Conservation (phyloP, 192 early-diverging fungal species). For the Haplosporangium gracile region DNA sequence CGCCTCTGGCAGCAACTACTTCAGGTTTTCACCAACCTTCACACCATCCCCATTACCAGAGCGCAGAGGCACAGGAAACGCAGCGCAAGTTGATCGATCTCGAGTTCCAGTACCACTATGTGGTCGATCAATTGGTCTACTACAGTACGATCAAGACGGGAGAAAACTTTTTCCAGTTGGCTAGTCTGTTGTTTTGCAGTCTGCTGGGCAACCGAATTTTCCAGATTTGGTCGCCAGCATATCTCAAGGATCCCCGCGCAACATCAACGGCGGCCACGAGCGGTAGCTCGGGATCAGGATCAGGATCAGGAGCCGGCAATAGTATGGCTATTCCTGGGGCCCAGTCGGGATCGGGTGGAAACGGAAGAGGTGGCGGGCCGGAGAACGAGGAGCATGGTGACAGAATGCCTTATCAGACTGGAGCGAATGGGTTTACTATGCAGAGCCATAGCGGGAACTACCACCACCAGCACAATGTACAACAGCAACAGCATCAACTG, state of each 20-base stretch:
- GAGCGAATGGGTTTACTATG: slow-evolving; percentile 34
- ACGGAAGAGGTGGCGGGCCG: not conserved
- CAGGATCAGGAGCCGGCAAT: not conserved
- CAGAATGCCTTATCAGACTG: slow-evolving; percentile 14
- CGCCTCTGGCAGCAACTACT: not conserved
- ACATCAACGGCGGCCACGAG: not conserved
- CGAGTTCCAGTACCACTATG: slow-evolving; percentile 76
- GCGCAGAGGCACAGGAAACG: slow-evolving; percentile 38
- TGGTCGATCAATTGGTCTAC: slow-evolving; percentile 82
- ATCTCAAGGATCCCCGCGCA: slow-evolving; percentile 40
- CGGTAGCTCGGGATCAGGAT: slow-evolving; percentile 3
- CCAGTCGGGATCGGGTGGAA: not conserved
- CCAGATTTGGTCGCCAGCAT: slow-evolving; percentile 61
- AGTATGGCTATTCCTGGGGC: not conserved
- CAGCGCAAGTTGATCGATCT: slow-evolving; percentile 66
- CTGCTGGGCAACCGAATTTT: slow-evolving; percentile 66
- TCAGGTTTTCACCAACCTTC: slow-evolving; percentile 15
- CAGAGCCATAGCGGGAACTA: slow-evolving; percentile 8
- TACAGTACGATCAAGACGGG: slow-evolving; percentile 83
- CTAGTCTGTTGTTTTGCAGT: slow-evolving; percentile 73
- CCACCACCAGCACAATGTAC: not conserved
- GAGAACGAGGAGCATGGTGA: slow-evolving; percentile 18
- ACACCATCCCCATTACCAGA: slow-evolving; percentile 51
- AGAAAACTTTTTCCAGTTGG: slow-evolving; percentile 78
- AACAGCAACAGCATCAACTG: not conserved